A percentile compares a stretch with the other conserved stretches of the same genome.
phyloP scores from a whole-genome alignment of 345 rosid species.

The Brassica juncea region DNA sequence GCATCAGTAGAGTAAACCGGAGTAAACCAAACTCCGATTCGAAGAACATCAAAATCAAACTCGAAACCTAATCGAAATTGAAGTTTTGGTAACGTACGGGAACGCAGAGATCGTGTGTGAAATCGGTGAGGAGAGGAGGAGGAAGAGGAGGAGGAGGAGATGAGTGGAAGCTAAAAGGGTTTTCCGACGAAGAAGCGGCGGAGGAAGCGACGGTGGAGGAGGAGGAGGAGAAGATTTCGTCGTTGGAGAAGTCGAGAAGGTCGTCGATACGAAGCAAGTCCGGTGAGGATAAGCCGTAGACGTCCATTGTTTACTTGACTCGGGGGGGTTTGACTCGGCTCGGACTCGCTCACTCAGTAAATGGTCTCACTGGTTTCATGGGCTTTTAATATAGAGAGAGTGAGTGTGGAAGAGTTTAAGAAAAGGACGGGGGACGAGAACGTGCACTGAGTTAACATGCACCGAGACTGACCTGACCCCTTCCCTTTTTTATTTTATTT shows the following conservation, averaged over 20 bases:
- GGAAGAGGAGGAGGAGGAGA: conserved; percentile 36
- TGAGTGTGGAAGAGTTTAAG: conserved; percentile 5
- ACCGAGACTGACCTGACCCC: conserved; percentile 36
- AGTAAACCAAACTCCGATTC: too few relatives aligned
- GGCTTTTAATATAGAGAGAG: conserved; percentile 26
- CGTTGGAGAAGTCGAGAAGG: conserved; percentile 71
- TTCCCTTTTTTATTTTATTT: neutral
- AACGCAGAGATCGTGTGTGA: conserved; percentile 62
- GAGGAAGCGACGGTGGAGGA: conserved; percentile 33
- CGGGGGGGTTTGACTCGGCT: neutral
- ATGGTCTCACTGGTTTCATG: conserved; percentile 18
- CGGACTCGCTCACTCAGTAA: conserved; percentile 19
- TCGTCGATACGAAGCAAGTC: conserved; percentile 72
- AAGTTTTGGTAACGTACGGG: conserved; percentile 45
- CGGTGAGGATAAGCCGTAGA: conserved; percentile 46
- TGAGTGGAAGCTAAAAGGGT: conserved; percentile 26
- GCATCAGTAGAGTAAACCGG: too few relatives aligned
- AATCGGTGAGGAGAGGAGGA: conserved; percentile 46
- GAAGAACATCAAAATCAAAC: neutral
- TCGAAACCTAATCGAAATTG: neutral
- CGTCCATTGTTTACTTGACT: conserved; percentile 45
- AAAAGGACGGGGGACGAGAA: conserved; percentile 34
- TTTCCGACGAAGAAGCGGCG: conserved; percentile 29
- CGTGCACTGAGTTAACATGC: conserved; percentile 39
- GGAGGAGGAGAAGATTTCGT: conserved; percentile 44